Percentiles rank a stretch among this genome's conserved stretches.
phyloP scores from a whole-genome alignment of 2,329 filamentous ascomycete species.

The Rutstroemia sydowiana region DNA sequence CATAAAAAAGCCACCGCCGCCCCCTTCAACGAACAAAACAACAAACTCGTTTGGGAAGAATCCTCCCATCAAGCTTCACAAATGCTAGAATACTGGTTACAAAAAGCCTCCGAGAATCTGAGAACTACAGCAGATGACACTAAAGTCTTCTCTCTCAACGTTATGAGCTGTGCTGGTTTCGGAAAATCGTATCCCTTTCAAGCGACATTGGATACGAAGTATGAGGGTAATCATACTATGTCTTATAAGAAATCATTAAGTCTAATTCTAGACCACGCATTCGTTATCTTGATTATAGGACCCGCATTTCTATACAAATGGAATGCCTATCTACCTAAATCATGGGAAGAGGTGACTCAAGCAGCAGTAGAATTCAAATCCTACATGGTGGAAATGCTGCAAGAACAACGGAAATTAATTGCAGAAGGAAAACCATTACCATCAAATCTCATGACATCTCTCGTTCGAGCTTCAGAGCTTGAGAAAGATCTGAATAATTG shows the following conservation, averaged over 20 bases:
- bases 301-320: slow-evolving; percentile 3
- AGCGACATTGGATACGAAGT: background rate
- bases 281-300: background rate
- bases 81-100: slow-evolving; percentile 3
- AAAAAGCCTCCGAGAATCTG: background rate
- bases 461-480: slow-evolving; percentile 4
- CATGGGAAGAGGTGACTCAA: background rate
- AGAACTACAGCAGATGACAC: slow-evolving; percentile 1
- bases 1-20: slow-evolving; percentile 3
- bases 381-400: background rate
- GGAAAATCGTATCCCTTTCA: slow-evolving; percentile 6
- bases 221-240: background rate
- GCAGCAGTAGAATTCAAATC: background rate
- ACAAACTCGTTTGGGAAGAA: background rate
- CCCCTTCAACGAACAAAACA: slow-evolving; percentile 1
- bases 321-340: slow-evolving; percentile 4
- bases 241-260: background rate
- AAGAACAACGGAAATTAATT: background rate
- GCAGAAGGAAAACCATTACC: background rate
- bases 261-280: background rate
- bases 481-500: too few species aligned
- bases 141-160: background rate
- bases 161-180: slow-evolving; percentile 4
- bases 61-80: background rate
- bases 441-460: slow-evolving; percentile 3